phyloP scores from a whole-genome alignment of 1,139 yeast genomes.

The Scheffersomyces titani region DNA sequence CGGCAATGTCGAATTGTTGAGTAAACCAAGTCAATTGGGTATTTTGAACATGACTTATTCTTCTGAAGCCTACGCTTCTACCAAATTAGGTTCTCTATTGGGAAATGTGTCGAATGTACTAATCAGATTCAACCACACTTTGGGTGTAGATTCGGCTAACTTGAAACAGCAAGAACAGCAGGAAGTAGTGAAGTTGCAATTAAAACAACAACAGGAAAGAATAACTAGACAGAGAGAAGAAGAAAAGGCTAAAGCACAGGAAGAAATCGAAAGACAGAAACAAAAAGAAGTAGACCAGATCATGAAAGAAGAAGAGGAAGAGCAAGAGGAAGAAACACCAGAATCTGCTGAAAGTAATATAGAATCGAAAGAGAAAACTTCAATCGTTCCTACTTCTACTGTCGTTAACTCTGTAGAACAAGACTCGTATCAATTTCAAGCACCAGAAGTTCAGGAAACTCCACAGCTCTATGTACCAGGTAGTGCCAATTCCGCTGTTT shows the following conservation, averaged over 20 bases:
- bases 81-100: conserved; percentile 9
- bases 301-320: neutral
- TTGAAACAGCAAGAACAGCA: conserved; percentile 17
- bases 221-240: conserved; percentile 8
- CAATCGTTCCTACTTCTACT: neutral
- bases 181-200: conserved; percentile 19
- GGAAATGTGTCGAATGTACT: conserved; percentile 18
- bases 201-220: conserved; percentile 17
- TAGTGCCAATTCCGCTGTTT: conserved; percentile 11
- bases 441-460: conserved; percentile 5
- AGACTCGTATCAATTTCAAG: neutral
- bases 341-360: neutral
- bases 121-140: conserved; percentile 21
- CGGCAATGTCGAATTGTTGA: conserved; percentile 6
- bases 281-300: neutral
- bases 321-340: neutral
- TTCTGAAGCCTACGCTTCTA: conserved; percentile 5
- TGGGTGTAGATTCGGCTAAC: conserved; percentile 9
- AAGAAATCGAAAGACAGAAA: neutral
- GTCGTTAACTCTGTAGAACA: neutral
- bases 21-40: conserved; percentile 8
- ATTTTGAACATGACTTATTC: conserved; percentile 11
- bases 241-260: conserved; percentile 2
- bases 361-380: neutral
- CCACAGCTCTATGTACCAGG: conserved; percentile 28